phyloP scores from a whole-genome alignment of 495 filamentous ascomycete genomes.

The Penicillium diatomitis region DNA sequence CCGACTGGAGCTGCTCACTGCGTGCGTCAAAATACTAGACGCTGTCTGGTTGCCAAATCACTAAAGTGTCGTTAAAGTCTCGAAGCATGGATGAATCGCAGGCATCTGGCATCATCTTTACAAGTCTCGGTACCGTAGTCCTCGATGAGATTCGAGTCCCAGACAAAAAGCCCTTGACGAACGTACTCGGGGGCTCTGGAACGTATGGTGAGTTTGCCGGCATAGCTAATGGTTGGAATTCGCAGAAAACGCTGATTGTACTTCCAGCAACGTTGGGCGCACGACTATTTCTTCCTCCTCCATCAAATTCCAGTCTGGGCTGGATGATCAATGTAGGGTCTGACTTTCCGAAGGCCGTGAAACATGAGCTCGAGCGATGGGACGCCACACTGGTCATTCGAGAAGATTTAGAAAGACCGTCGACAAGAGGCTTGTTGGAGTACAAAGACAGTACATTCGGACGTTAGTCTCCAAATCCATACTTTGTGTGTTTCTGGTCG shows the following conservation, averaged over 20 bases:
- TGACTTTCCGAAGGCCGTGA: conserved; percentile 61
- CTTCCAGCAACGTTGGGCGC: conserved; percentile 26
- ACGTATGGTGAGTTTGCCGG: conserved; percentile 17
- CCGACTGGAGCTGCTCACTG: no score
- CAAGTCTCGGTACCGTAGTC: conserved; percentile 25
- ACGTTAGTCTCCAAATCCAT: conserved; percentile 19
- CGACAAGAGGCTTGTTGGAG: conserved; percentile 24
- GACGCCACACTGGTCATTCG: conserved; percentile 53
- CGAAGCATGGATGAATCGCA: neutral
- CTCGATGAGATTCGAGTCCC: conserved; percentile 27
- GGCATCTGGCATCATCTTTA: conserved; percentile 6
- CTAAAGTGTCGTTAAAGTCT: no score
- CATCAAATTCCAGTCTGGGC: conserved; percentile 42
- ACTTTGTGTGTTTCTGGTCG: no score
- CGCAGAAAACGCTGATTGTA: neutral
- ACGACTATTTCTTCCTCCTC: conserved; percentile 16
- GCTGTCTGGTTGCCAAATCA: no score
- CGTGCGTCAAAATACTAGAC: no score
- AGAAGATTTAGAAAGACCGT: conserved; percentile 61
- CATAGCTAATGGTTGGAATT: neutral
- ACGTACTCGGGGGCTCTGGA: conserved; percentile 29
- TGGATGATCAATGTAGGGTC: conserved; percentile 76
- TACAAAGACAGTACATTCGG: conserved; percentile 29
- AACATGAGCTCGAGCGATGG: conserved; percentile 51
- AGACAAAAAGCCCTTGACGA: conserved; percentile 9